These are phyloP conservation scores for Phaeophleospora eucalypticola DNA, from an alignment of 2,329 filamentous ascomycete species.

Conservation along the genomic window DNA sequence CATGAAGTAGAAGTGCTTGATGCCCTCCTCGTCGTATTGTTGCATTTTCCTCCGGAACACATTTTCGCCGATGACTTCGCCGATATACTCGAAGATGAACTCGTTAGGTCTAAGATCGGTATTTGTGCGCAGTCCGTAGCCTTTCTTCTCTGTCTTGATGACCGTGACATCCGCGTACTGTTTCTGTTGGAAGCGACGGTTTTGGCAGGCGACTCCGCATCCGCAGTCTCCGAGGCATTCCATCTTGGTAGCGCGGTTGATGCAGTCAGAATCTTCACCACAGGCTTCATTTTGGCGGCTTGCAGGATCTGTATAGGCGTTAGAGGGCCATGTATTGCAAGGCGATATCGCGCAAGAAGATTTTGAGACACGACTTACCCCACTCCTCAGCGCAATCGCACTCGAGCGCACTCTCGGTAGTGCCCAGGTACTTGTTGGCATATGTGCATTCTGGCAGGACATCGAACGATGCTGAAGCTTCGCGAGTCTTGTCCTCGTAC, in stretches of 20 bases:
- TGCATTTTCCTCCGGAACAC: constrained; percentile 86
- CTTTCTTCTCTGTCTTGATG: constrained; percentile 97
- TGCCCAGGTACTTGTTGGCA: constrained; percentile 84
- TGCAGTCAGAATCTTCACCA: constrained; percentile 94
- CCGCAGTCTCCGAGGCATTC: constrained; percentile 86
- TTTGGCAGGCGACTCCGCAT: constrained; percentile 83
- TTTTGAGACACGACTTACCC: constrained; percentile 59
- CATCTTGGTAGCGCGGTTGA: constrained; percentile 97
- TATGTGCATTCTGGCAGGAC: constrained; percentile 84
- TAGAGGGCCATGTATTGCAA: background rate
- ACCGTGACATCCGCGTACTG: constrained; percentile 89
- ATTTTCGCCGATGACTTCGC: constrained; percentile 92
- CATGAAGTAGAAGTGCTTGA: constrained; percentile 99
- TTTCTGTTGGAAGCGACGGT: constrained; percentile 88
- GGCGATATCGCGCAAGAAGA: constrained; percentile 13
- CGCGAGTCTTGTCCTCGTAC: constrained; percentile 71
- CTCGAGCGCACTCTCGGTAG: constrained; percentile 87
- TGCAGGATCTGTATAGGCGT: constrained; percentile 42
- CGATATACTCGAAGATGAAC: constrained; percentile 97
- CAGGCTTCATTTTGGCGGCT: constrained; percentile 71
- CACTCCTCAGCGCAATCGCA: constrained; percentile 94
- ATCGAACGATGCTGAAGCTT: constrained; percentile 72
- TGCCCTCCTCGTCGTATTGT: constrained; percentile 91
- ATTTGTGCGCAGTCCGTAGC: constrained; percentile 84
- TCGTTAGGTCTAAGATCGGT: constrained; percentile 72